phyloP scores from a whole-genome alignment of 345 rosid species.

The Lagerstroemia speciosa region DNA sequence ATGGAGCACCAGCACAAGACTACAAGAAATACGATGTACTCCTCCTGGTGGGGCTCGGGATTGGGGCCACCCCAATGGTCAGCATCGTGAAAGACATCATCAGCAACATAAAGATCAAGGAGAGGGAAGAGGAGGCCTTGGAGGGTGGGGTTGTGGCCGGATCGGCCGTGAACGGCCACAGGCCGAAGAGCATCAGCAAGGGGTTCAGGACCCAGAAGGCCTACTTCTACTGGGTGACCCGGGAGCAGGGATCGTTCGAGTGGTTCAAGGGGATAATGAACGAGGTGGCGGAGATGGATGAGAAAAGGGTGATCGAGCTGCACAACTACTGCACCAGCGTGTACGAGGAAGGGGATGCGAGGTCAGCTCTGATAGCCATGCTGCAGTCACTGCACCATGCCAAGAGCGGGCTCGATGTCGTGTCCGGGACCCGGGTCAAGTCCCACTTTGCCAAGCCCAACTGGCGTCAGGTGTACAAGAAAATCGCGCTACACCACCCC shows the following conservation, averaged over 20 bases:
- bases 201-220: conserved; percentile 59
- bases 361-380: conserved; percentile 83
- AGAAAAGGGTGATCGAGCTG: conserved; percentile 56
- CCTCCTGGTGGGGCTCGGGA: conserved; percentile 78
- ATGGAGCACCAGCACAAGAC: conserved; percentile 93
- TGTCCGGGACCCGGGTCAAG: conserved; percentile 73
- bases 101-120: conserved; percentile 46
- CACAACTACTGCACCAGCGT: conserved; percentile 92
- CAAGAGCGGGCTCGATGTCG: conserved; percentile 80
- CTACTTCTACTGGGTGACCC: conserved; percentile 87
- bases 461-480: conserved; percentile 87
- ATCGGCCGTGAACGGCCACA: neutral
- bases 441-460: conserved; percentile 85
- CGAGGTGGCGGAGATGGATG: conserved; percentile 78
- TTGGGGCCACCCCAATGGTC: conserved; percentile 92
- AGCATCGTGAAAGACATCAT: conserved; percentile 87
- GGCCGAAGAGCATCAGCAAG: conserved; percentile 7
- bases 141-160: conserved; percentile 8
- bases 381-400: conserved; percentile 79
- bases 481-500: conserved; percentile 50
- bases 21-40: conserved; percentile 83
- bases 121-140: conserved; percentile 9
- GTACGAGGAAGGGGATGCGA: conserved; percentile 87
- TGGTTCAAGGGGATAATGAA: conserved; percentile 95
- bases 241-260: conserved; percentile 91